Evolutionary conservation across 768 basidiomycete species (phyloP).

Genomic region (Boletus rubroflammeus): DNA sequence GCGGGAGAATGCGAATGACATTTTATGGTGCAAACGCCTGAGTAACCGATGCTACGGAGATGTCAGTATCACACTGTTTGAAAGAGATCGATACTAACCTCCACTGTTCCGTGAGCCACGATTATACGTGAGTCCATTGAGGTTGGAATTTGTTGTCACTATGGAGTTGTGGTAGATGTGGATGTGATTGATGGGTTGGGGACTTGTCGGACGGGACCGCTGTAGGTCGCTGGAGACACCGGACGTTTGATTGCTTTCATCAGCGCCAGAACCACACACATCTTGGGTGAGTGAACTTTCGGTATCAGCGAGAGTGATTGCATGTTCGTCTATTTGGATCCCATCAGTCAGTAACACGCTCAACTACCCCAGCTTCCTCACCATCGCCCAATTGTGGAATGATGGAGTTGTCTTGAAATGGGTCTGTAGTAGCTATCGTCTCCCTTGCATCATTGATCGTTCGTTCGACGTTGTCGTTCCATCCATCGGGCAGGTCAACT

Average conservation of each 20-base stretch:
- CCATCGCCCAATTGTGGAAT: background rate
- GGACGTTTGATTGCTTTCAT: background rate
- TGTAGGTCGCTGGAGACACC: background rate
- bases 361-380: background rate
- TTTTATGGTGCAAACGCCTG: background rate
- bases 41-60: background rate
- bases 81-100: background rate
- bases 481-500: background rate
- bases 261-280: background rate
- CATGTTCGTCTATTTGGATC: background rate
- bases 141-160: conserved; percentile 1
- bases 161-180: conserved; percentile 3
- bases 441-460: background rate
- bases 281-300: background rate
- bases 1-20: background rate
- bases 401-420: conserved; percentile 3
- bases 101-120: background rate
- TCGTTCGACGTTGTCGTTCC: background rate
- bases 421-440: background rate
- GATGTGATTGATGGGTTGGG: background rate
- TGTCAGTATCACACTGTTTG: background rate
- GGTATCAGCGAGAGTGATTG: background rate
- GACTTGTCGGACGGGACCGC: background rate
- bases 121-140: background rate
- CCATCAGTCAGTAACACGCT: background rate